A percentile compares a stretch with the other conserved stretches of the same genome.
Conservation (phyloP, 2,329 filamentous ascomycete genomes). For the Sphaerulina vaccinii region DNA sequence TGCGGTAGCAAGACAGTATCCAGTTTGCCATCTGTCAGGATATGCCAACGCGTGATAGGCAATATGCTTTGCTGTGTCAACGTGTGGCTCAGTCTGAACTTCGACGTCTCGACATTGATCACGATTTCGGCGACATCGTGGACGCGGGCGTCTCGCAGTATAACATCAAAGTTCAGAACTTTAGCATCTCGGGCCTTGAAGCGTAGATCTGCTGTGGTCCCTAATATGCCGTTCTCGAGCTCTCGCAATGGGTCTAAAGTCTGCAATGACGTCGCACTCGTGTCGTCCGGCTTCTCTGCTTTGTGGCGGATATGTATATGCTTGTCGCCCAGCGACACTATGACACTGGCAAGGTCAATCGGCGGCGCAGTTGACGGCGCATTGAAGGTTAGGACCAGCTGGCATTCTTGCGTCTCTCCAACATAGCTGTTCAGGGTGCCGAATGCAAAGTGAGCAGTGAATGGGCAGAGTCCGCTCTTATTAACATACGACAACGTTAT, state of each 20-base stretch:
- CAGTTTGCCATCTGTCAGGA: slow-evolving; percentile 17
- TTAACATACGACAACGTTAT: slow-evolving; percentile 25
- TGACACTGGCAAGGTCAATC: slow-evolving; percentile 24
- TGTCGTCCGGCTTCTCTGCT: neutral
- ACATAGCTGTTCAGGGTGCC: slow-evolving; percentile 57
- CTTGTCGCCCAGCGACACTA: slow-evolving; percentile 19
- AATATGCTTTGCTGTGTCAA: slow-evolving; percentile 41
- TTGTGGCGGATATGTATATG: slow-evolving; percentile 20
- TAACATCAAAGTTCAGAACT: slow-evolving; percentile 69
- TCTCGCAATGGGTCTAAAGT: slow-evolving; percentile 13
- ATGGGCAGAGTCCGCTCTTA: slow-evolving; percentile 35
- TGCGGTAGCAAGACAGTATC: slow-evolving; percentile 32
- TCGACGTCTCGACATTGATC: slow-evolving; percentile 61
- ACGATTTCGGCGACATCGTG: slow-evolving; percentile 64
- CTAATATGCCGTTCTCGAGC: slow-evolving; percentile 16
- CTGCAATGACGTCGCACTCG: neutral
- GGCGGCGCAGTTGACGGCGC: slow-evolving; percentile 32
- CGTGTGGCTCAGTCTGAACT: slow-evolving; percentile 67
- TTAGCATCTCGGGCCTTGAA: slow-evolving; percentile 13
- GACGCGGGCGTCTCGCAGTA: slow-evolving; percentile 79
- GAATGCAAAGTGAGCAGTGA: slow-evolving; percentile 55
- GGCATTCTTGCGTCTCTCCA: slow-evolving; percentile 57
- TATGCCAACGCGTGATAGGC: slow-evolving; percentile 17
- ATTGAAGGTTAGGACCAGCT: slow-evolving; percentile 53
- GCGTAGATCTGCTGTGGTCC: slow-evolving; percentile 16